A percentile compares a stretch with the other conserved stretches of the same genome.
Evolutionary conservation across 768 basidiomycete genomes (phyloP).

Genomic region (Naganishia antarctica): DNA sequence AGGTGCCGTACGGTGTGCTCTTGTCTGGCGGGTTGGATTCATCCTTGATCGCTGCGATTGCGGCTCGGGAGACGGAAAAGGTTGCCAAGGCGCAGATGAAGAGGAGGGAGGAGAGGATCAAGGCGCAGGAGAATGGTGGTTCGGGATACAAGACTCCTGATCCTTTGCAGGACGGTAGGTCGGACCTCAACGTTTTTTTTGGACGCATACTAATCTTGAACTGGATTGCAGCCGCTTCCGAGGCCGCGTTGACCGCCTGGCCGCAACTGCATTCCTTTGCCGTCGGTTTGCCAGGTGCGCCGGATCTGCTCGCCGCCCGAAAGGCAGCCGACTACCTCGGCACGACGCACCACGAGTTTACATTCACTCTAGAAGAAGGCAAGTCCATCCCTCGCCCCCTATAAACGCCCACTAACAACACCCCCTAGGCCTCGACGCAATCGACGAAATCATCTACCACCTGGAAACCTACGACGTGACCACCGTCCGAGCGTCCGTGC

Average conservation of each 20-base stretch:
- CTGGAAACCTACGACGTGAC: slow-evolving; percentile 99
- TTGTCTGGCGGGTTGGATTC: slow-evolving; percentile 93
- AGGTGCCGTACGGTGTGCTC: slow-evolving; percentile 95
- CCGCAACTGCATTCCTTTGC: slow-evolving; percentile 97
- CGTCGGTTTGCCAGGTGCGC: slow-evolving; percentile 88
- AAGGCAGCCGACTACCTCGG: slow-evolving; percentile 91
- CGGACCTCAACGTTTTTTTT: no score
- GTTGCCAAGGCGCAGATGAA: slow-evolving; percentile 73
- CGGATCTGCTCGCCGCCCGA: slow-evolving; percentile 86
- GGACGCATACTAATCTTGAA: no score
- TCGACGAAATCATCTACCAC: slow-evolving; percentile 95
- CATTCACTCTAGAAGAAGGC: slow-evolving; percentile 93
- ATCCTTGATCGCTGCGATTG: slow-evolving; percentile 91
- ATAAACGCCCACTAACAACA: no score
- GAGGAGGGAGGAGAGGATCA: slow-evolving; percentile 55
- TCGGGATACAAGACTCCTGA: slow-evolving; percentile 13
- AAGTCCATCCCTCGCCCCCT: no score
- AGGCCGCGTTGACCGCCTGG: slow-evolving; percentile 71
- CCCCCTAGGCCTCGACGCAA: slow-evolving; percentile 69
- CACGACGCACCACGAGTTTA: slow-evolving; percentile 94
- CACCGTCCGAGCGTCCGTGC: slow-evolving; percentile 92
- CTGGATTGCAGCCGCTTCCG: slow-evolving; percentile 34
- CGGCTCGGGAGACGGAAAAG: slow-evolving; percentile 90
- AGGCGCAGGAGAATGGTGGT: slow-evolving; percentile 35
- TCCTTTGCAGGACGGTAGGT: slow-evolving; percentile 32